These are phyloP conservation scores for Penicillium paneum DNA, from an alignment of 2,329 filamentous ascomycete species.

Conservation along the genomic window DNA sequence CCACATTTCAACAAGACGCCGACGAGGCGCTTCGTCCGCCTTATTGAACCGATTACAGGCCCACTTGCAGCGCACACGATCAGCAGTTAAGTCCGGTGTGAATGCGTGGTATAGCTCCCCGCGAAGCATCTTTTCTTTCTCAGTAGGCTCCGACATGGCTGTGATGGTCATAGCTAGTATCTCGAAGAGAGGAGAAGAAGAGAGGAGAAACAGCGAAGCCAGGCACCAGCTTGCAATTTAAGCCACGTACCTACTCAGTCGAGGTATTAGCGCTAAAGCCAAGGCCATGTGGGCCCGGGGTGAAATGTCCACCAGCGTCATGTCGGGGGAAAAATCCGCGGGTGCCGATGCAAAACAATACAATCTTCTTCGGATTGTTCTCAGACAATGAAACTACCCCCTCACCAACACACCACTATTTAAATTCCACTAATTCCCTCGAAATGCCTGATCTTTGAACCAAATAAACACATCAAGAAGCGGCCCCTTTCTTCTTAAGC, in stretches of 20 bases:
- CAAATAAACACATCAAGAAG: neutral
- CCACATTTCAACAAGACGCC: conserved; percentile 65
- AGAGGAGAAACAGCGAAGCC: neutral
- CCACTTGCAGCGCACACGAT: conserved; percentile 59
- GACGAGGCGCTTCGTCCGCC: conserved; percentile 57
- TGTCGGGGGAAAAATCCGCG: neutral
- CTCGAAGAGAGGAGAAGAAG: neutral
- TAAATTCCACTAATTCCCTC: neutral
- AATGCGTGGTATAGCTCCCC: conserved; percentile 75
- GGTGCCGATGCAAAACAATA: conserved; percentile 5
- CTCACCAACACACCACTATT: neutral
- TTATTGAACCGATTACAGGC: conserved; percentile 65
- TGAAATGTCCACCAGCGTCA: neutral
- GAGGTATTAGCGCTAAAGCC: neutral
- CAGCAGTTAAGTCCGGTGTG: conserved; percentile 62
- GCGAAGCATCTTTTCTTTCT: conserved; percentile 53
- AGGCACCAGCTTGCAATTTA: neutral
- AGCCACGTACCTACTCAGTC: too few species aligned
- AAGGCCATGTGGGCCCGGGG: neutral
- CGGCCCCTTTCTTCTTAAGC: neutral
- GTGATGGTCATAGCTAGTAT: too few species aligned
- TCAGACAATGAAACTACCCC: conserved; percentile 10
- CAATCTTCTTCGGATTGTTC: conserved; percentile 15
- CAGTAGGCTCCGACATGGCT: conserved; percentile 22
- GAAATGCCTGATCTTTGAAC: neutral